Conservation (phyloP, 176 grass and related monocot genomes). For the Zoysia japonica region DNA sequence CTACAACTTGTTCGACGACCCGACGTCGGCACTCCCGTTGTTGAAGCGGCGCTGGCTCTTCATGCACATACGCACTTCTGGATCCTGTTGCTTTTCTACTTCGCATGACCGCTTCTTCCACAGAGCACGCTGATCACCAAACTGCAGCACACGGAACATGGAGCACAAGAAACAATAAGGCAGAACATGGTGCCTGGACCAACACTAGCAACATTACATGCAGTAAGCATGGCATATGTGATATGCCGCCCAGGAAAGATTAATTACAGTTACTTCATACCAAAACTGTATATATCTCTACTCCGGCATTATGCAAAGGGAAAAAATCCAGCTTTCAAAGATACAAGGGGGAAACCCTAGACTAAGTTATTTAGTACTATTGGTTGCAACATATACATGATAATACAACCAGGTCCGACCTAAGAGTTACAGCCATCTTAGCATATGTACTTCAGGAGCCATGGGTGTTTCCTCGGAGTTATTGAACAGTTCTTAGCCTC, state of each 20-base stretch:
- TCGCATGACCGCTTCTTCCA: too few species aligned
- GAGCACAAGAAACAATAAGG: not conserved
- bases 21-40: too few species aligned
- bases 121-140: not conserved
- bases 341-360: not conserved
- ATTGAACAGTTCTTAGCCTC: not conserved
- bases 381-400: slow-evolving; percentile 2
- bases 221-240: not conserved
- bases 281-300: slow-evolving; percentile 46
- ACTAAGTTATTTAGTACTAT: slow-evolving; percentile 31
- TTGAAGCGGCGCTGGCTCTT: not conserved
- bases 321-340: not conserved
- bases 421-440: slow-evolving; percentile 27
- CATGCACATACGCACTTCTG: too few species aligned
- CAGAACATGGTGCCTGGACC: not conserved
- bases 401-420: slow-evolving; percentile 7
- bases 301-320: slow-evolving; percentile 10
- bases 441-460: slow-evolving; percentile 13
- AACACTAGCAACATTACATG: not conserved
- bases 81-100: too few species aligned
- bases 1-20: too few species aligned
- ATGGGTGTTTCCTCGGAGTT: not conserved
- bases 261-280: slow-evolving; percentile 16
- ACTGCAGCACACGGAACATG: not conserved
- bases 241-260: not conserved